phyloP scores from a whole-genome alignment of 1,284 basidiomycete genomes.

The Cutaneotrichosporon cutaneum region DNA sequence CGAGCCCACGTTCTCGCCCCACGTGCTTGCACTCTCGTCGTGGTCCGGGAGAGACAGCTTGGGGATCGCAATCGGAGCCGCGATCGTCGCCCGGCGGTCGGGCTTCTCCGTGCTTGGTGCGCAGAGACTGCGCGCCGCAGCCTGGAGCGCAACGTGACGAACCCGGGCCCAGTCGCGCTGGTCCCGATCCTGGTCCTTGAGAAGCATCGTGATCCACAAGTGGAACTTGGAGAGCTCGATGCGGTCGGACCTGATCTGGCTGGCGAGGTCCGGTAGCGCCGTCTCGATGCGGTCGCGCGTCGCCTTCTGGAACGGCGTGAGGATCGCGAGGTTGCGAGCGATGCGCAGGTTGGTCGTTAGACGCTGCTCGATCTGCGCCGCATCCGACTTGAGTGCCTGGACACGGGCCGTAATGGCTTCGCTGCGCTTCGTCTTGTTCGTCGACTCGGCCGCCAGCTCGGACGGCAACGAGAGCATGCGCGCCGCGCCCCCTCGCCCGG shows the following conservation, averaged over 20 bases:
- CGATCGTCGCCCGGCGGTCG: slow-evolving; percentile 33
- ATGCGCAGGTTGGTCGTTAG: slow-evolving; percentile 71
- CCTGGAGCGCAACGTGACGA: slow-evolving; percentile 68
- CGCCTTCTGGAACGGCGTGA: slow-evolving; percentile 80
- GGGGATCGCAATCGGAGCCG: slow-evolving; percentile 20
- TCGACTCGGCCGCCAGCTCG: slow-evolving; percentile 16
- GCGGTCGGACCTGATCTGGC: slow-evolving; percentile 65
- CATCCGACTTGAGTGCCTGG: slow-evolving; percentile 55
- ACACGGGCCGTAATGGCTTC: slow-evolving; percentile 31
- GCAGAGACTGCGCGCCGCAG: slow-evolving; percentile 60
- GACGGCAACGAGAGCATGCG: slow-evolving; percentile 14
- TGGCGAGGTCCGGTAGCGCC: slow-evolving; percentile 65
- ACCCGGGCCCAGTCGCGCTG: slow-evolving; percentile 66
- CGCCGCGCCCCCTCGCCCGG: slow-evolving; percentile 35
- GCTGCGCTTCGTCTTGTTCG: slow-evolving; percentile 25
- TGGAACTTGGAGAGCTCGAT: slow-evolving; percentile 69
- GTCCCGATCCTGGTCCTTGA: slow-evolving; percentile 70
- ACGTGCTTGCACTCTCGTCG: not conserved
- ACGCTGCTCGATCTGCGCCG: slow-evolving; percentile 61
- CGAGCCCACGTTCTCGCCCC: not conserved
- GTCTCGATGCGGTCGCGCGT: slow-evolving; percentile 72
- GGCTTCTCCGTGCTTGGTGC: slow-evolving; percentile 18
- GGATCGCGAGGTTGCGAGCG: slow-evolving; percentile 75
- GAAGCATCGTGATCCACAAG: slow-evolving; percentile 73
- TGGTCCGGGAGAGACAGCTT: slow-evolving; percentile 17